Evolutionary conservation across 345 rosid species (phyloP), one percentile per base, ranked within the genome.

Genomic region (Aethionema arabicum): DNA sequence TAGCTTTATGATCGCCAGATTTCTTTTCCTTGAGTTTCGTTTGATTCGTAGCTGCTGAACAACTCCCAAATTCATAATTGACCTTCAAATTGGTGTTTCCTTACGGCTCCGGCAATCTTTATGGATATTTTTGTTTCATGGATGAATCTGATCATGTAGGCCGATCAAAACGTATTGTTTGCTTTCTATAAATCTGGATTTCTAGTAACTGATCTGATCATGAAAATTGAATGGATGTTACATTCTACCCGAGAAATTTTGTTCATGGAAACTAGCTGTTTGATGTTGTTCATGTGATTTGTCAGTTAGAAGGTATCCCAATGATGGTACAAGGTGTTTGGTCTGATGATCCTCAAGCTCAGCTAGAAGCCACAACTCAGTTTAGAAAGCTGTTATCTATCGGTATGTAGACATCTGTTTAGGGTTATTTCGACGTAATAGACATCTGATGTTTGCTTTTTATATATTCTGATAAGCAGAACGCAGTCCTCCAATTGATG

Each of bases 401-500:
- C 65, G 96, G 92, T 83, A 65, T 16, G 59, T 21, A 42, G 44
- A 21, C 38, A 12, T 45, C 40, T 55, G 8, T 65, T 55, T 44
- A 8, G 11, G 58, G 63, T 12, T 48, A 42, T 47, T 11, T 29
- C 21, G 46, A 27, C 59, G 63, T 55, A 13, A 31, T 10, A 44
- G 46, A 38, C 45, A 9, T 47, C 29, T 72, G 53, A 72, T 51
- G 60, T 5, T 44, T 44, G 32, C 38, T 52, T 45, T 52, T 58
- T 16, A 57, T 36, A 21, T 66, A 4, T 39, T 54, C 57, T 72
- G 30, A 42, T 68, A 49, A 72, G 54, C 69, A 89, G 93, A 89
- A 73, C 87, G 87, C 10, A 77, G 87, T 72, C 96, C 96, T 67
- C 96, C 96, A 5, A 89, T 89, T 51, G 91, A 86, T 66, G 95